Base-by-base conservation (phyloP, 176 grass and related monocot species). In the Alopecurus myosuroides region DNA sequence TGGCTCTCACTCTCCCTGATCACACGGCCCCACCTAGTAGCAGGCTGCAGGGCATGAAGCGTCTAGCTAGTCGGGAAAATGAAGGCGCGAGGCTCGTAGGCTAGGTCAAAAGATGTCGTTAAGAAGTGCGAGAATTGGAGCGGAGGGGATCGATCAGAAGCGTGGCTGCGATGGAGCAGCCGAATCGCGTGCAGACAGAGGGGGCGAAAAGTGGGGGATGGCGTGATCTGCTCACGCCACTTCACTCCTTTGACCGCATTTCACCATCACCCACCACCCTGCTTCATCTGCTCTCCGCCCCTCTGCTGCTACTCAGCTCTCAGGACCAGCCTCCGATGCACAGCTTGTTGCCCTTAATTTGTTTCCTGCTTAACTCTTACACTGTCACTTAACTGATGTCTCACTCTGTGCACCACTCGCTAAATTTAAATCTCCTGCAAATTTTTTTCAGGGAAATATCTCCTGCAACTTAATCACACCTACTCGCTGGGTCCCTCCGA, bases 171-270 rank as follows among this genome's bases (percentile, higher is more conserved):
- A 6, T 11, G 9, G 23, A 72, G 29, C 53, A 26, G 76, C 52
- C 34, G 52, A 78, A 78, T 61, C n/a, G 36, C 53, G 37, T 41
- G 75, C 10, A 15, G 35, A 26, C 3, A 25, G 33, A n/a, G 29
- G 6, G 28, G 34, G 71, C 13, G 9, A 55, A 77, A 77, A 37
- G 33, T 22, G 11, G 31, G 3, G 34, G 53, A 29, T 56, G 63
- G 79, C 60, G 61, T 67, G 78, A 67, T 80, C 61, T 68, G 79
- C 65, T 81, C 78, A 81, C 78, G 60, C 58, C 41, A 25, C 45
- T 50, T 33, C 44, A 6, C 42, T 39, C 44, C 79, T 52, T 81
- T 81, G 79, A 81, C 79, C 63, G 63, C 79, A 48, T 22, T 64
- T 66, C 28, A 30, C 11, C 9, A 71, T 71, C 68, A 70, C 33